Base-by-base conservation (phyloP, 129 eudicot species). In the Centrapalus pauciflorus region DNA sequence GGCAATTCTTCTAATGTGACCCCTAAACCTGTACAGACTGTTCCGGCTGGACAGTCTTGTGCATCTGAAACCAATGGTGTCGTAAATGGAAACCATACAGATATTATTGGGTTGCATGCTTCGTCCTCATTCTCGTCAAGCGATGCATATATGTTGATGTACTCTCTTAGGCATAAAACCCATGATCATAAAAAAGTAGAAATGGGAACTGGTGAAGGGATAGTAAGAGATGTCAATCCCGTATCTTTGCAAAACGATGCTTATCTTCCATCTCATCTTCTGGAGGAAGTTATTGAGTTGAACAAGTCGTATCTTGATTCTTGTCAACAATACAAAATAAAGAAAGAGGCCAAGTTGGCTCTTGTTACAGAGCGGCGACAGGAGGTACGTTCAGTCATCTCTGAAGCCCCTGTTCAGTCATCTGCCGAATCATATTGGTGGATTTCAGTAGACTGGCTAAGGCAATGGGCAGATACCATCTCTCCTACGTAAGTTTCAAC, bases 111-210 rank as follows among this genome's bases (percentile, higher is more conserved):
- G 76, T 21, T 19, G 35, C 80, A 67, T 11, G 24, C 76, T 37
- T 70, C 81, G 24, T 57, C 68, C 41, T 46, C 80, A 23, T 93
- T 85, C 69, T 75, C 96, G 52, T 93, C 99, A 35, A 81, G 70
- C 10, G 99, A 93, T 79, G 99, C 99, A 50, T 93, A 93, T 76
- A 93, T 93, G 99, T 80, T 93, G 50, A 93, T 89, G 95, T 93
- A 93, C 76, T 77, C 82, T 69, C 86, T 68, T 58, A 82, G 86
- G 71, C 66, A 35, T 61, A 78, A 83, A 64, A 80, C 79, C 28
- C 73, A 30, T 59, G 68, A 60, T 67, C 73, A 66, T 35, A 75
- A 21, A 28, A 71, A 54, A 59, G 16, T 70, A 29, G 55, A 55
- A 33, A 52, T 32, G 56, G 78, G 75, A 24, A 70, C 67, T 43